These are phyloP conservation scores for Vickermania ingenoplastis DNA, from an alignment of 208 protist species.

Conservation along the genomic window DNA sequence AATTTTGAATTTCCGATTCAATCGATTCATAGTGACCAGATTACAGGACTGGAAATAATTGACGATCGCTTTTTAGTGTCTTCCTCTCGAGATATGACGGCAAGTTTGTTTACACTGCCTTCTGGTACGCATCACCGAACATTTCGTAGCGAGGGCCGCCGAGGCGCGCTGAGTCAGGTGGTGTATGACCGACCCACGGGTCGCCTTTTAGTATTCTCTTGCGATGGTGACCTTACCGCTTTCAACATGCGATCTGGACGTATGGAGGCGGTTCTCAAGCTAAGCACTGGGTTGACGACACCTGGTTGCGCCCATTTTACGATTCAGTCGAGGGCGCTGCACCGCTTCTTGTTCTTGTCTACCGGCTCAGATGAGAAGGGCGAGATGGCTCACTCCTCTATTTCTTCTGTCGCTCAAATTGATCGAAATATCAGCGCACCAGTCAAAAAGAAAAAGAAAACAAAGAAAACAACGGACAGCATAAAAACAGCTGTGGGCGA, in stretches of 20 bases:
- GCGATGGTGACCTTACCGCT: slow-evolving; percentile 36
- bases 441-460: background rate
- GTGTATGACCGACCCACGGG: slow-evolving; percentile 23
- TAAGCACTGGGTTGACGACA: background rate
- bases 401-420: background rate
- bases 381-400: background rate
- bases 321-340: background rate
- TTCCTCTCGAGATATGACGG: slow-evolving; percentile 42
- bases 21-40: slow-evolving; percentile 25
- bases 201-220: slow-evolving; percentile 28
- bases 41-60: slow-evolving; percentile 40
- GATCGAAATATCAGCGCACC: background rate
- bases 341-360: background rate
- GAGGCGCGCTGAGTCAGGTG: slow-evolving; percentile 36
- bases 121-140: slow-evolving; percentile 31
- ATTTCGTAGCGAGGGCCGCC: slow-evolving; percentile 18
- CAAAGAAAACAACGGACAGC: background rate
- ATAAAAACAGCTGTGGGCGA: background rate
- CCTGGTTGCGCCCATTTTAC: background rate
- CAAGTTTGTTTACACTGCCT: slow-evolving; percentile 56
- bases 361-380: background rate
- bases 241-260: slow-evolving; percentile 25
- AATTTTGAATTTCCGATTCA: slow-evolving; percentile 48
- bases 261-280: slow-evolving; percentile 21
- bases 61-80: slow-evolving; percentile 52